Evolutionary conservation across 2,329 filamentous ascomycete genomes (phyloP).

Genomic region (Neopestalotiopsis clavispora): DNA sequence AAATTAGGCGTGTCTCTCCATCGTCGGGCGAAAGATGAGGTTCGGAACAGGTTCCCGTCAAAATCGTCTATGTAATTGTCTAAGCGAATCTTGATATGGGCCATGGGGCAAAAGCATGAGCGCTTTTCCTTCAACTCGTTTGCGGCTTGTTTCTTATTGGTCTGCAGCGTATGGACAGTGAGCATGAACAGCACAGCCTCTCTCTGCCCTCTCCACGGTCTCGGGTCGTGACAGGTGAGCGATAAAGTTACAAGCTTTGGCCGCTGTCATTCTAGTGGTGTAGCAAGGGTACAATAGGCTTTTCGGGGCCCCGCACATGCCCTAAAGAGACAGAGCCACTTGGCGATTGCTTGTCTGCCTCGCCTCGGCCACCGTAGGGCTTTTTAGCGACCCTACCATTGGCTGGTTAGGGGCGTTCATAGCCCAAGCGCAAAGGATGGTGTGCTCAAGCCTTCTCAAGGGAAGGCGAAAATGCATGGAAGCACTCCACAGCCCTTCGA

Average conservation of each 20-base stretch:
- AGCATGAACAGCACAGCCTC: too few relatives aligned
- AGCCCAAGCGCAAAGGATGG: background rate
- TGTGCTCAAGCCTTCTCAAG: background rate
- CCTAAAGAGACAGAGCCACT: background rate
- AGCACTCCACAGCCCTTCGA: slow-evolving; percentile 10
- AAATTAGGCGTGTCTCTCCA: too few relatives aligned
- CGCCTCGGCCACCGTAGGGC: background rate
- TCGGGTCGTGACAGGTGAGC: too few relatives aligned
- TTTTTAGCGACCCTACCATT: background rate
- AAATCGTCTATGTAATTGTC: too few relatives aligned
- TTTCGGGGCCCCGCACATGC: background rate
- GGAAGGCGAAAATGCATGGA: slow-evolving; percentile 5
- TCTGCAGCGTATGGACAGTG: too few relatives aligned
- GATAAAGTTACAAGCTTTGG: background rate
- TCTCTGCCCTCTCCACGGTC: too few relatives aligned
- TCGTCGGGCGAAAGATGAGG: too few relatives aligned
- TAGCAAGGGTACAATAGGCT: background rate
- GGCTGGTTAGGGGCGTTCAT: background rate
- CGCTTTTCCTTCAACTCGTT: too few relatives aligned
- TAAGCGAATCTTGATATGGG: too few relatives aligned
- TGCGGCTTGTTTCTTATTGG: too few relatives aligned
- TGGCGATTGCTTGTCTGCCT: slow-evolving; percentile 5
- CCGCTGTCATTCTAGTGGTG: background rate
- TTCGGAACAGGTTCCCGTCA: too few relatives aligned
- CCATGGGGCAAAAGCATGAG: too few relatives aligned